phyloP scores from a whole-genome alignment of 169 alveolate genomes.

The Cryptosporidium viatorum region DNA sequence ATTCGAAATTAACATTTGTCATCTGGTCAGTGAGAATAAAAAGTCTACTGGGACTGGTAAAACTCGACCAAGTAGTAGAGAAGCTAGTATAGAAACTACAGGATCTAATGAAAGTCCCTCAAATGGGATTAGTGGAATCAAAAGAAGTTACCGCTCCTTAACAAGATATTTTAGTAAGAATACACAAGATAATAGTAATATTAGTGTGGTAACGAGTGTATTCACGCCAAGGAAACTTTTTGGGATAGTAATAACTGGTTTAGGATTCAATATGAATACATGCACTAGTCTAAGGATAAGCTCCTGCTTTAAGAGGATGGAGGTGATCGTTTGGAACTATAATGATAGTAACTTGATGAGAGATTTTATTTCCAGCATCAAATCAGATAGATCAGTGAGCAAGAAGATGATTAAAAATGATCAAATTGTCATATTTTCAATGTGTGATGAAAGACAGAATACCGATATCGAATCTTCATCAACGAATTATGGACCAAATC shows the following conservation, averaged over 20 bases:
- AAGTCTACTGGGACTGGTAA: not conserved
- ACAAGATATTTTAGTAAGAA: not conserved
- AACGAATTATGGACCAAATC: not conserved
- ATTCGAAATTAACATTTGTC: constrained; percentile 54
- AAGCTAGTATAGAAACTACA: not conserved
- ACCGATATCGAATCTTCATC: not conserved
- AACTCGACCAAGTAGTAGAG: not conserved
- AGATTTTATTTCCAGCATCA: constrained; percentile 42
- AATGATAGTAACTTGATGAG: constrained; percentile 53
- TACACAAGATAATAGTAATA: not conserved
- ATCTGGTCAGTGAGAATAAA: constrained; percentile 12
- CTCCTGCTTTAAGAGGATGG: constrained; percentile 56
- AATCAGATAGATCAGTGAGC: constrained; percentile 7
- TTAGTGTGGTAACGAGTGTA: not conserved
- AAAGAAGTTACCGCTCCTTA: not conserved
- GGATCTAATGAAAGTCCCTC: not conserved
- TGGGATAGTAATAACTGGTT: constrained; percentile 26
- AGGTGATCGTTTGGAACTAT: constrained; percentile 40
- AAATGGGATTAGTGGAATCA: not conserved
- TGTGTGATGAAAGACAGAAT: constrained; percentile 17
- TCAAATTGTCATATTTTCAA: constrained; percentile 32
- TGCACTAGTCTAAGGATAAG: constrained; percentile 52
- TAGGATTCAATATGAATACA: constrained; percentile 53
- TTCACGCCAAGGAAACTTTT: constrained; percentile 51
- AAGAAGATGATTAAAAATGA: constrained; percentile 46